Evolutionary conservation across 208 protist genomes (phyloP).

Genomic region (Blastocrithidia nonstop): DNA sequence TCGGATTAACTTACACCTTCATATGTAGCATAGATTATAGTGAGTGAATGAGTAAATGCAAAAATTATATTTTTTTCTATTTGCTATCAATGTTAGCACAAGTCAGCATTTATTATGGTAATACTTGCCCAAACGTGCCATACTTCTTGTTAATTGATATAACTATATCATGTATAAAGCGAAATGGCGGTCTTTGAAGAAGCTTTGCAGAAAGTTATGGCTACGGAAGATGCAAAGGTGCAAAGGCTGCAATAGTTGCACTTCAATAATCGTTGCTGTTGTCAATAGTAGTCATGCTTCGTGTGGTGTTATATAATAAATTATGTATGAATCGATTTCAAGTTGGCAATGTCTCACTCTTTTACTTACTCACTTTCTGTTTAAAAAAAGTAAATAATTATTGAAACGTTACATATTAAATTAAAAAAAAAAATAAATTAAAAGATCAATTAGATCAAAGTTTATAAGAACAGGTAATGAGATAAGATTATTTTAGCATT

Average conservation of each 20-base stretch:
- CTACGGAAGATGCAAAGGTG: constrained; percentile 38
- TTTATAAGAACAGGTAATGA: too few species aligned
- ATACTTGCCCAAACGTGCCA: constrained; percentile 53
- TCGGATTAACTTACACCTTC: constrained; percentile 62
- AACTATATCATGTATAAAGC: constrained; percentile 85
- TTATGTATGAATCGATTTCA: neutral
- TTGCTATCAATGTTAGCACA: constrained; percentile 49
- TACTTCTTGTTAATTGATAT: constrained; percentile 49
- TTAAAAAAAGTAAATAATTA: neutral
- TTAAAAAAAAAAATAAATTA: too few species aligned
- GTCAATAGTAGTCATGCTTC: constrained; percentile 8
- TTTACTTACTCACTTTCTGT: neutral
- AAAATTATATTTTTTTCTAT: constrained; percentile 80
- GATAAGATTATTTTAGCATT: too few species aligned
- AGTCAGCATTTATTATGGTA: constrained; percentile 34
- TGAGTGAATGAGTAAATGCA: constrained; percentile 57
- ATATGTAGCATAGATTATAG: constrained; percentile 41
- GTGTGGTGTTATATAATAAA: constrained; percentile 3
- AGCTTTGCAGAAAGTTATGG: constrained; percentile 74
- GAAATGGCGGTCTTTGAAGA: constrained; percentile 78
- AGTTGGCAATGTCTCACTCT: neutral
- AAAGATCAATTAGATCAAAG: too few species aligned
- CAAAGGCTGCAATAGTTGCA: constrained; percentile 52
- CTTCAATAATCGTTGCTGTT: constrained; percentile 83
- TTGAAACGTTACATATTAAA: neutral